These are phyloP conservation scores for Cardamine resedifolia DNA, from an alignment of 345 rosid species.

Conservation along the genomic window DNA sequence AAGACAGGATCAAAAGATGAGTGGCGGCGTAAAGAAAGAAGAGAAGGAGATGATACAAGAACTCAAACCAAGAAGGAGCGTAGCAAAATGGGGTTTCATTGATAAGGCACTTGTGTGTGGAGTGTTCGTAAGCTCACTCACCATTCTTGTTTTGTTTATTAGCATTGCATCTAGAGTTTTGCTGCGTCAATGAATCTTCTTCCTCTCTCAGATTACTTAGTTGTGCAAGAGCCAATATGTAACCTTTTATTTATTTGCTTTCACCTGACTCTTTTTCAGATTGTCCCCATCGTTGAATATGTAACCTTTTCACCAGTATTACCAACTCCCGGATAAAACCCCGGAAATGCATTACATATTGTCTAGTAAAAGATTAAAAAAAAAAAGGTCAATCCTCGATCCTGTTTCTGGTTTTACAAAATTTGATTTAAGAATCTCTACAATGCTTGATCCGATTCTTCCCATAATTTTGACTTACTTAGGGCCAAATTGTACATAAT, in stretches of 20 bases:
- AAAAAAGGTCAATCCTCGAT: no score
- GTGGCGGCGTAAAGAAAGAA: conserved; percentile 25
- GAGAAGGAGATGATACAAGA: conserved; percentile 20
- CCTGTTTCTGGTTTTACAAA: not conserved
- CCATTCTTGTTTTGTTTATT: conserved; percentile 48
- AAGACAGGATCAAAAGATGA: conserved; percentile 28
- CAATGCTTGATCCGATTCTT: not conserved
- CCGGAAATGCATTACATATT: not conserved
- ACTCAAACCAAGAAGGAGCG: conserved; percentile 25
- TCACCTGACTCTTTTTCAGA: no score
- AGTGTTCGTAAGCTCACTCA: conserved; percentile 54
- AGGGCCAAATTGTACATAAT: not conserved
- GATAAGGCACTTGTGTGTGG: conserved; percentile 71
- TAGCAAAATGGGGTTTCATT: conserved; percentile 45
- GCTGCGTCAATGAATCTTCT: conserved; percentile 30
- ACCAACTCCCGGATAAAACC: not conserved
- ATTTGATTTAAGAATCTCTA: not conserved
- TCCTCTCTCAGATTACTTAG: not conserved
- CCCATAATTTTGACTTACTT: not conserved
- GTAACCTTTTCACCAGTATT: not conserved
- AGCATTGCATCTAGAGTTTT: conserved; percentile 46
- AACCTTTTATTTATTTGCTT: no score
- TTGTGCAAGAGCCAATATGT: not conserved
- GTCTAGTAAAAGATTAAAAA: no score
- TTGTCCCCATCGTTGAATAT: no score